Base-by-base conservation (phyloP, 345 rosid genomes). In the Aquilaria yunnanensis region DNA sequence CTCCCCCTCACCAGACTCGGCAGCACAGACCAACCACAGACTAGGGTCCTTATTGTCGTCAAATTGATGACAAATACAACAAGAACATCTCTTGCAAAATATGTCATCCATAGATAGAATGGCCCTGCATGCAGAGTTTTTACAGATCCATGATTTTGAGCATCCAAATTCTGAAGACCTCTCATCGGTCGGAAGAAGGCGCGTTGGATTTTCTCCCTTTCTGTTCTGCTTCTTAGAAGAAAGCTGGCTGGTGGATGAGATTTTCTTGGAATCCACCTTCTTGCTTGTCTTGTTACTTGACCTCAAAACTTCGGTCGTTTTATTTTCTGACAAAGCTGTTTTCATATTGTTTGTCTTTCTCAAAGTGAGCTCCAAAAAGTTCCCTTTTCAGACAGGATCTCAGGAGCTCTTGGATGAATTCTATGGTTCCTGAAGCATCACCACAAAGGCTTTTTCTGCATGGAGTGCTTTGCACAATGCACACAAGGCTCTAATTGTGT, bases 11-110 rank as follows among this genome's bases (percentile, higher is more conserved):
- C 76, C 81, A 63, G 72, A 77, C 33, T 80, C 91, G 54, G 91
- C 75, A 33, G 80, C 53, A 74, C 91, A 85, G 53, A 83, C 81
- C 83, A 87, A 77, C 94, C 94, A 87, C 50, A 84, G 86, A 75
- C 90, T 87, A 13, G 90, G 88, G 68, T 87, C 94, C 76, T 84
- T 87, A 68, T 91, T 95, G 65, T 89, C 97, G 74, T 95, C 99
- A 70, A 86, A 95, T 46, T 68, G 55, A 75, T 91, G 96, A 64
- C 99, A 95, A 41, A 95, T 85, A 49, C 96, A 91, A 72, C 99
- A 95, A 62, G 99, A 95, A 66, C 99, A 95, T 71, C 99, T 89
- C 78, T 72, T 87, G 84, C 99, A 95, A 68, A 91, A 95, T 45
- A 88, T 75, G 67, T 87, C 96, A 43, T 81, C 88, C 37, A 74